Base-by-base conservation (phyloP, 495 filamentous ascomycete genomes). In the Xylaria bambusicola region DNA sequence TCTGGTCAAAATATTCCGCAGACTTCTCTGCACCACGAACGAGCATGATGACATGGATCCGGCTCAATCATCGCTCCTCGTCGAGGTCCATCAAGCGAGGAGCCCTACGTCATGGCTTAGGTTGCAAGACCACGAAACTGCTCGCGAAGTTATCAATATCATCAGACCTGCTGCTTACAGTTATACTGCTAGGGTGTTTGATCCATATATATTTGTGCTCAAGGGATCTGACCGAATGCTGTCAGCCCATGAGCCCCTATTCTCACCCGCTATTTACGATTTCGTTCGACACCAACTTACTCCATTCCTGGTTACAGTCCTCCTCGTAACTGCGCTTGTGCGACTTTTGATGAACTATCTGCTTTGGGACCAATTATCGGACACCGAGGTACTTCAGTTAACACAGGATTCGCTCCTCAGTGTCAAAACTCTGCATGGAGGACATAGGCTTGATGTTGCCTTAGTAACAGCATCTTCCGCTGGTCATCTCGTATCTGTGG, bases 61-160 rank as follows among this genome's bases (percentile, higher is more conserved):
- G 2, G 66, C 76, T n/a, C 74, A 74, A 63, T 64, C 75, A 38
- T 70, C 77, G 0, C 57, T 73, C 2, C 62, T 80, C 33, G 70
- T 73, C 12, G 77, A 81, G 42, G 80, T 90, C 55, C 83, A 90
- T 60, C 86, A 88, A 63, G 86, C 85, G 8, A 75, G 88, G 40
- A 86, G 84, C 35, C 87, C 87, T 6, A 83, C 81, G 8, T 82
- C 86, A 23, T 91, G 88, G 88, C 74, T 91, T 33, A 76, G 80
- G 17, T 77, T 89, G 60, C 88, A 91, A 72, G 88, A 90, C 58
- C 84, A 89, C 62, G 82, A 88, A 58, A 90, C 88, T 0, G 87
- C 86, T 7, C 80, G 80, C 50, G 88, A 91, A 62, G 76, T 90
- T 13, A 88, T 91, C 66, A 76, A 79, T 23, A 75, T 87, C 8